Evolutionary conservation across 441 rosid species (phyloP).

Genomic region (Mallotus repandus): DNA sequence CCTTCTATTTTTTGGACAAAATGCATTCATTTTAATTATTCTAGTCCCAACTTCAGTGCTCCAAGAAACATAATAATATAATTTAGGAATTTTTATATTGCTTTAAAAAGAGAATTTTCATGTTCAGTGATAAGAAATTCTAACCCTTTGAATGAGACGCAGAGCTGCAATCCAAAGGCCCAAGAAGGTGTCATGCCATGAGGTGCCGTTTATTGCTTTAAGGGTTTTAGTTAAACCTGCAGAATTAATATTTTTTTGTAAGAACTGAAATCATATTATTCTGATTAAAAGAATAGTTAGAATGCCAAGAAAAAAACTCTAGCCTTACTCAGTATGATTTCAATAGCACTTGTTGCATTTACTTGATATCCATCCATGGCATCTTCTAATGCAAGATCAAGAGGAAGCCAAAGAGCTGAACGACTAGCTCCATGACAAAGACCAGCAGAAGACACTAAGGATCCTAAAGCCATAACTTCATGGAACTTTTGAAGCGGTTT

Average conservation of each 20-base stretch:
- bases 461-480: slow-evolving; percentile 55
- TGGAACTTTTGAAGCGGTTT: slow-evolving; percentile 51
- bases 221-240: slow-evolving; percentile 93
- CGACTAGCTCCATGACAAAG: slow-evolving; percentile 70
- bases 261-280: slow-evolving; percentile 22
- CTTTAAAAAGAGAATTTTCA: slow-evolving; percentile 4
- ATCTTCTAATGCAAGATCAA: slow-evolving; percentile 97
- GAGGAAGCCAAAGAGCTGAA: slow-evolving; percentile 92
- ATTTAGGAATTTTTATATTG: slow-evolving; percentile 3
- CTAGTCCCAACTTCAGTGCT: slow-evolving; percentile 12
- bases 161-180: slow-evolving; percentile 97
- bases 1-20: not conserved
- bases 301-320: slow-evolving; percentile 23
- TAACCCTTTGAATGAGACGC: slow-evolving; percentile 98
- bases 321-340: slow-evolving; percentile 64
- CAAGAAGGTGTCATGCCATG: slow-evolving; percentile 92
- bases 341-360: slow-evolving; percentile 81
- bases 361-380: slow-evolving; percentile 96
- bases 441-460: slow-evolving; percentile 61
- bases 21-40: not conserved
- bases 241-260: slow-evolving; percentile 16
- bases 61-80: slow-evolving; percentile 11
- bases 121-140: slow-evolving; percentile 30
- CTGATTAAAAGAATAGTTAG: slow-evolving; percentile 21
- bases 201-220: slow-evolving; percentile 76